Evolutionary conservation across 2,329 filamentous ascomycete genomes (phyloP).

Genomic region (Venturia asperata): DNA sequence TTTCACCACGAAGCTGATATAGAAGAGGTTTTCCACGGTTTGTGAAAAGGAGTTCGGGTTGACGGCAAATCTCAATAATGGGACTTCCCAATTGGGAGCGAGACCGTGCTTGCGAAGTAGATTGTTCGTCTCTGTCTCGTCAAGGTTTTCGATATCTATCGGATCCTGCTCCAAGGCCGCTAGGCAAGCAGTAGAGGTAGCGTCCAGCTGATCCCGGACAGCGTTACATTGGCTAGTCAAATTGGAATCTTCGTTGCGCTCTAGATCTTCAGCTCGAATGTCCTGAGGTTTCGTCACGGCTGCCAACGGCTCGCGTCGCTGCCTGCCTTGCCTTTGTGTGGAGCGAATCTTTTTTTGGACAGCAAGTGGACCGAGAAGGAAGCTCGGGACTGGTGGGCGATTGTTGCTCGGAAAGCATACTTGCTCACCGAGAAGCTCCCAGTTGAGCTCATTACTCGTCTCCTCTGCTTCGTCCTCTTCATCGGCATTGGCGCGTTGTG

Average conservation of each 20-base stretch:
- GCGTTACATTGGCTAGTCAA: slow-evolving; percentile 70
- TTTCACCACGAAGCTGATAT: slow-evolving; percentile 86
- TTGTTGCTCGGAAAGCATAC: slow-evolving; percentile 67
- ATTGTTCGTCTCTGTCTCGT: slow-evolving; percentile 35
- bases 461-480: slow-evolving; percentile 48
- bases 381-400: slow-evolving; percentile 71
- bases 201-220: slow-evolving; percentile 54
- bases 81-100: slow-evolving; percentile 57
- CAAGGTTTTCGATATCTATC: slow-evolving; percentile 25
- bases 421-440: slow-evolving; percentile 72
- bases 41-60: slow-evolving; percentile 89
- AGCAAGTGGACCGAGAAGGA: slow-evolving; percentile 81
- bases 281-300: slow-evolving; percentile 54
- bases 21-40: slow-evolving; percentile 95
- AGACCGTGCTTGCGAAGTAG: slow-evolving; percentile 47
- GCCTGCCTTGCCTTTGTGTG: slow-evolving; percentile 57
- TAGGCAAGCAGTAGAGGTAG: slow-evolving; percentile 26
- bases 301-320: slow-evolving; percentile 34
- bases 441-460: slow-evolving; percentile 73
- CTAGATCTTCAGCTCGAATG: slow-evolving; percentile 64
- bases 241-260: slow-evolving; percentile 65
- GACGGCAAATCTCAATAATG: slow-evolving; percentile 78
- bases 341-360: slow-evolving; percentile 75
- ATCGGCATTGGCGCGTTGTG: slow-evolving; percentile 31
- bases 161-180: slow-evolving; percentile 29